These are phyloP conservation scores for Endocalyx cinctus DNA, from an alignment of 2,329 filamentous ascomycete species.

Conservation along the genomic window DNA sequence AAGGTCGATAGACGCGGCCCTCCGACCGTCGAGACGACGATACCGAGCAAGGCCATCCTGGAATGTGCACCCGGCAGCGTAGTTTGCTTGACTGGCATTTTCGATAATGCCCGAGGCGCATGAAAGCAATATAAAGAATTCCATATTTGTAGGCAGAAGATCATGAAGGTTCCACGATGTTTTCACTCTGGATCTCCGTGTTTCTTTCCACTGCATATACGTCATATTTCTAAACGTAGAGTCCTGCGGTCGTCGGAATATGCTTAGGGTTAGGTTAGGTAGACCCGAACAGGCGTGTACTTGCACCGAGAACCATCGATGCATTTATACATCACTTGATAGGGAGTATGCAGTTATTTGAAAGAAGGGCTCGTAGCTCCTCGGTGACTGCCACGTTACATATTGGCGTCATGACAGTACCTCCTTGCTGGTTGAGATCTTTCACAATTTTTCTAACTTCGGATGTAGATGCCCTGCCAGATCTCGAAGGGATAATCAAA, in stretches of 20 bases:
- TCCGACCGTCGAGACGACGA: too few relatives aligned
- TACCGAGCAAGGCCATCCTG: too few relatives aligned
- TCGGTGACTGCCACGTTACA: neutral
- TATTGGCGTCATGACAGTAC: constrained; percentile 2
- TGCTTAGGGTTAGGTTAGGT: too few relatives aligned
- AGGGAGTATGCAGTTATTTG: constrained; percentile 2
- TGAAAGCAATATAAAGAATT: constrained; percentile 32
- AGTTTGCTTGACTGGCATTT: too few relatives aligned
- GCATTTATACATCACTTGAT: constrained; percentile 4
- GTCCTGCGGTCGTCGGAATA: too few relatives aligned
- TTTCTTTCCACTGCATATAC: constrained; percentile 19
- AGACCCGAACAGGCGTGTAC: too few relatives aligned
- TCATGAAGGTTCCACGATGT: constrained; percentile 34
- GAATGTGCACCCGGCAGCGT: too few relatives aligned
- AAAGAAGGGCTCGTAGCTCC: neutral
- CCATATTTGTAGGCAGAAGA: constrained; percentile 18
- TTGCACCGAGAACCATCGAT: constrained; percentile 10
- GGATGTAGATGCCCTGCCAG: constrained; percentile 2
- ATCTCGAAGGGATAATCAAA: constrained; percentile 6
- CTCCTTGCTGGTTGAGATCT: neutral
- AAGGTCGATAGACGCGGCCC: too few relatives aligned
- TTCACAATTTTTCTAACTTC: constrained; percentile 2
- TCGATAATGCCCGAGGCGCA: constrained; percentile 26
- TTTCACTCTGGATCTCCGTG: constrained; percentile 37
- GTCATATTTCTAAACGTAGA: constrained; percentile 22